Conservation (phyloP, 1,139 yeast species). For the Pichia inconspicua region DNA sequence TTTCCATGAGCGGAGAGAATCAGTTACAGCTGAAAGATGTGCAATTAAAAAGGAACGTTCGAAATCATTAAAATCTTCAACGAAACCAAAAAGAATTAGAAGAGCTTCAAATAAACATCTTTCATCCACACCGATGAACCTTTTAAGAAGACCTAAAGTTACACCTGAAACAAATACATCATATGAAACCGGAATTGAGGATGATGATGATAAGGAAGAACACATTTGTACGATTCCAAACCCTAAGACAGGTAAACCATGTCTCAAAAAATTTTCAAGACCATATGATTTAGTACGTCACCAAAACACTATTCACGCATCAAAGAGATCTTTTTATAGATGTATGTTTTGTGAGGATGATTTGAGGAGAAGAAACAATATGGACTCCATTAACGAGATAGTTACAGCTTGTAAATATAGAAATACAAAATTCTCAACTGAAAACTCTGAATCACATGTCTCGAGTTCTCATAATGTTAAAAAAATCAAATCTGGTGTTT, state of each 20-base stretch:
- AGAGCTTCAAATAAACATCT: conserved; percentile 3
- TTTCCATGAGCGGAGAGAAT: conserved; percentile 23
- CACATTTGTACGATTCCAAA: conserved; percentile 57
- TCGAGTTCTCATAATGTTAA: conserved; percentile 29
- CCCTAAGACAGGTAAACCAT: conserved; percentile 53
- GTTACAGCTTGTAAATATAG: conserved; percentile 24
- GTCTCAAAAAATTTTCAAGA: conserved; percentile 80
- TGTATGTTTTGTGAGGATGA: conserved; percentile 79
- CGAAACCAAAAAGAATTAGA: conserved; percentile 12
- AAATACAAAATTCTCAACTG: conserved; percentile 24
- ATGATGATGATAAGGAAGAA: conserved; percentile 23
- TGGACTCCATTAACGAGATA: conserved; percentile 23
- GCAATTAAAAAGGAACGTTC: conserved; percentile 14
- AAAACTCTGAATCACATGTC: conserved; percentile 24
- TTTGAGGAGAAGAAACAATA: conserved; percentile 27
- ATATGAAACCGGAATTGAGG: conserved; percentile 2
- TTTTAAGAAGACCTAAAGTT: conserved; percentile 11
- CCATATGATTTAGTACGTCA: conserved; percentile 93
- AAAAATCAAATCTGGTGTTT: conserved; percentile 35
- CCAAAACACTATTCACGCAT: conserved; percentile 92
- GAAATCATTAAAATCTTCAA: conserved; percentile 7
- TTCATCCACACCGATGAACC: not conserved
- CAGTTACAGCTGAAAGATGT: conserved; percentile 17
- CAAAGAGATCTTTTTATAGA: conserved; percentile 75
- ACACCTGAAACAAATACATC: conserved; percentile 11